These are phyloP conservation scores for Amaranthus palmeri DNA, from an alignment of 148 eudicot species.

Conservation along the genomic window DNA sequence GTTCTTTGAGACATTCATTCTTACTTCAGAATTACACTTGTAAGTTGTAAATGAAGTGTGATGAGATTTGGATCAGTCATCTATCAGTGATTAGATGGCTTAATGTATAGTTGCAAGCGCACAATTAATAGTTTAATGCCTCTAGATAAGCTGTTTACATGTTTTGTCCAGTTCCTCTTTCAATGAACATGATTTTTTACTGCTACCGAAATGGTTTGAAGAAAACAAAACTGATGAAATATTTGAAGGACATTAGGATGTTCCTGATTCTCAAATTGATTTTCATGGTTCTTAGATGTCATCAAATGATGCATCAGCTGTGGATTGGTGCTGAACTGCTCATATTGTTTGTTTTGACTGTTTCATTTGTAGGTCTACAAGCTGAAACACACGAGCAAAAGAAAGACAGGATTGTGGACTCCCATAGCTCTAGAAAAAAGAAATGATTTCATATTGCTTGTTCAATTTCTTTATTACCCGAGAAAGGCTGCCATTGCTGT, in stretches of 20 bases:
- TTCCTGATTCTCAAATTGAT: neutral
- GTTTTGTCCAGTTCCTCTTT: neutral
- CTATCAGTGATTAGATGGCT: neutral
- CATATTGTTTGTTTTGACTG: slow-evolving; percentile 3
- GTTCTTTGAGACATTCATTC: neutral
- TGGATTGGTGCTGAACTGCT: neutral
- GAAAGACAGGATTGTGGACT: slow-evolving; percentile 16
- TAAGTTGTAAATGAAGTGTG: neutral
- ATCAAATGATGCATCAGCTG: neutral
- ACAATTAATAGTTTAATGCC: neutral
- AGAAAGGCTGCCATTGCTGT: neutral
- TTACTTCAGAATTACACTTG: neutral
- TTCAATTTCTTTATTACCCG: slow-evolving; percentile 6
- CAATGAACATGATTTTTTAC: neutral
- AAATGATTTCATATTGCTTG: slow-evolving; percentile 8
- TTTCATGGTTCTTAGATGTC: slow-evolving; percentile 1
- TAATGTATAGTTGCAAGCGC: neutral
- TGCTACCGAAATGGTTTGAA: neutral
- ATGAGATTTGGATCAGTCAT: neutral
- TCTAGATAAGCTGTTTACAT: neutral
- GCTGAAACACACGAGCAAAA: slow-evolving; percentile 10
- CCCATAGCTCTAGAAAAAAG: slow-evolving; percentile 17
- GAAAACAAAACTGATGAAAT: neutral
- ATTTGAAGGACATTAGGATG: neutral
- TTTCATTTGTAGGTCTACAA: slow-evolving; percentile 18